phyloP scores from a whole-genome alignment of 2,329 filamentous ascomycete genomes.

The Leptographium lundbergii region DNA sequence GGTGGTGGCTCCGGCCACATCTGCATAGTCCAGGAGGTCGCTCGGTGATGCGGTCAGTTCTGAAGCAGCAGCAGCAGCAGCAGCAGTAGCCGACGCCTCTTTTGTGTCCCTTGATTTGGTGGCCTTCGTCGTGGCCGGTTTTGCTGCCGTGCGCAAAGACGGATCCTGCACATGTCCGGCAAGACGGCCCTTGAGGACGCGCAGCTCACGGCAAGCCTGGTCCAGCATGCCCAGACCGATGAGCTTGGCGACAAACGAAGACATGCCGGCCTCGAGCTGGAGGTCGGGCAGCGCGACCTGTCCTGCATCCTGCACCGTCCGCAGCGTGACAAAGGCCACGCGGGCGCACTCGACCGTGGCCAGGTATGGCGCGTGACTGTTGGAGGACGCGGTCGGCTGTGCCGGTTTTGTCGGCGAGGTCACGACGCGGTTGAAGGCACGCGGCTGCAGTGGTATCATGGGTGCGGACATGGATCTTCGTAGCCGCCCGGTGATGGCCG shows the following conservation, averaged over 20 bases:
- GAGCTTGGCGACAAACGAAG: slow-evolving; percentile 54
- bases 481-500: slow-evolving; percentile 17
- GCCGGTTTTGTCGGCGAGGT: slow-evolving; percentile 34
- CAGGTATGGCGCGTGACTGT: slow-evolving; percentile 25
- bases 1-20: slow-evolving; percentile 23
- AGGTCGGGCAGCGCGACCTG: slow-evolving; percentile 44
- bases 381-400: slow-evolving; percentile 17
- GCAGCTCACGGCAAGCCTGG: slow-evolving; percentile 57
- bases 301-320: slow-evolving; percentile 41
- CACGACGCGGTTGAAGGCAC: slow-evolving; percentile 46
- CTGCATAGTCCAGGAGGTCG: slow-evolving; percentile 50
- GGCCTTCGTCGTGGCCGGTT: slow-evolving; percentile 10
- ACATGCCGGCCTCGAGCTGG: slow-evolving; percentile 63
- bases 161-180: neutral
- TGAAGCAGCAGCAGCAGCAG: neutral
- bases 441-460: slow-evolving; percentile 48
- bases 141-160: neutral
- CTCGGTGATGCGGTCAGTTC: slow-evolving; percentile 15
- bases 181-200: slow-evolving; percentile 50
- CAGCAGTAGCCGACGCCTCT: slow-evolving; percentile 24
- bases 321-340: slow-evolving; percentile 51
- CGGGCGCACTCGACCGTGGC: slow-evolving; percentile 57
- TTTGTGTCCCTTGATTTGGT: slow-evolving; percentile 16
- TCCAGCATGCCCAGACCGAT: slow-evolving; percentile 51
- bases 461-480: slow-evolving; percentile 45